Base-by-base conservation (phyloP, 352 stramenopile genomes). In the Phytopythium oedochilum region DNA sequence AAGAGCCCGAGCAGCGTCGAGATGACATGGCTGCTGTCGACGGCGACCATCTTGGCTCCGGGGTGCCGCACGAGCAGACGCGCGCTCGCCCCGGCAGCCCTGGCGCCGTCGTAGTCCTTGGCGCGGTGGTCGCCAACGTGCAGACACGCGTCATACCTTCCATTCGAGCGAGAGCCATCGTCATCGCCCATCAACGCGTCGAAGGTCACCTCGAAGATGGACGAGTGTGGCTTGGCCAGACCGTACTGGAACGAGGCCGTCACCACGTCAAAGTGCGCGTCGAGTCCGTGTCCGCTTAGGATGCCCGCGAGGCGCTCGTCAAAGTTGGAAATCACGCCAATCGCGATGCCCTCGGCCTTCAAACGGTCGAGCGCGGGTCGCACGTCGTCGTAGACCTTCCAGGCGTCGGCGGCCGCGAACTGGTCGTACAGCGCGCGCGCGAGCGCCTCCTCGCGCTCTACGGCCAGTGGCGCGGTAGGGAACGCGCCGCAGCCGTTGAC, bases 241-340 rank as follows among this genome's bases (percentile, higher is more conserved):
- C 67, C 53, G n/a, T 78, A 58, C 4, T 22, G 42, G 60, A 83
- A 93, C 2, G 83, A 93, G 34, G 72, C 78, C 35, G 78, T 74
- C 46, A 89, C 71, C 32, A 76, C 68, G 7, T 80, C 54, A 35
- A 91, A 86, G 53, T 67, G 78, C 29, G 56, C 52, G 32, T 60
- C 55, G 15, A 93, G 72, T 29, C 56, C 56, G 38, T 91, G 50
- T 0, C 63, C 71, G 0, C 43, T 42, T 4, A 93, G 57, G 25
- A 93, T 63, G 3, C 42, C 20, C 31, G 71, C 63, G 5, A 93
- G 64, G 3, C 83, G 67, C 57, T 93, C 80, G 56, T 93, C 83
- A 62, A 89, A 91, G 64, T 93, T 88, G 51, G 80, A 93, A 29
- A 93, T 72, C 53, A 91, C 70, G 31, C 71, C 83, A 51, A 90